Percentiles rank a stretch among this genome's conserved stretches.
These are phyloP conservation scores for Ichthyophthirius multifiliis DNA, from an alignment of 169 alveolate genomes.

Conservation along the genomic window DNA sequence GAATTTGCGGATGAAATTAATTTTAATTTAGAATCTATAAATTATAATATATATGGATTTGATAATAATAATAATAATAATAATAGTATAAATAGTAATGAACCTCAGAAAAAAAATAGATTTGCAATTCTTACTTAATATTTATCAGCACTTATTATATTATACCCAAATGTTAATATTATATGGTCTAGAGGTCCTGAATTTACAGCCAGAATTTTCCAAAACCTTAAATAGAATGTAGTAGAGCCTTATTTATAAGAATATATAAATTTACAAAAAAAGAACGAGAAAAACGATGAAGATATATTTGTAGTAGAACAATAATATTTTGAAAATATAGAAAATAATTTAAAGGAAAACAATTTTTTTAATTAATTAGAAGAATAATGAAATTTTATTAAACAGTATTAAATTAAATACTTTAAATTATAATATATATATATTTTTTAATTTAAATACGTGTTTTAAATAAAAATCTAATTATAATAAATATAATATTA, in stretches of 20 bases:
- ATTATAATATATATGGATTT: not conserved
- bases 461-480: too few relatives aligned
- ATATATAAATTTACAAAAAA: not conserved
- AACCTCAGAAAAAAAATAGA: not conserved
- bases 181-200: not conserved
- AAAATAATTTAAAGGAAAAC: too few relatives aligned
- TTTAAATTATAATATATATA: too few relatives aligned
- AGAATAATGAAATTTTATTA: too few relatives aligned
- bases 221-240: not conserved
- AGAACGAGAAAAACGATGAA: not conserved
- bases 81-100: not conserved
- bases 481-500: too few relatives aligned
- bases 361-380: too few relatives aligned
- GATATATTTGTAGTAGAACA: too few relatives aligned
- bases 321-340: too few relatives aligned
- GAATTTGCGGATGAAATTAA: not conserved
- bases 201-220: not conserved
- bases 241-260: not conserved
- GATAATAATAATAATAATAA: not conserved
- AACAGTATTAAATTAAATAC: too few relatives aligned
- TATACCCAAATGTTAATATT: not conserved
- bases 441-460: too few relatives aligned
- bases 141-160: not conserved
- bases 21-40: constrained; percentile 5
- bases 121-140: not conserved